These are phyloP conservation scores for Citrus unshiu DNA, from an alignment of 345 rosid genomes.

Conservation along the genomic window DNA sequence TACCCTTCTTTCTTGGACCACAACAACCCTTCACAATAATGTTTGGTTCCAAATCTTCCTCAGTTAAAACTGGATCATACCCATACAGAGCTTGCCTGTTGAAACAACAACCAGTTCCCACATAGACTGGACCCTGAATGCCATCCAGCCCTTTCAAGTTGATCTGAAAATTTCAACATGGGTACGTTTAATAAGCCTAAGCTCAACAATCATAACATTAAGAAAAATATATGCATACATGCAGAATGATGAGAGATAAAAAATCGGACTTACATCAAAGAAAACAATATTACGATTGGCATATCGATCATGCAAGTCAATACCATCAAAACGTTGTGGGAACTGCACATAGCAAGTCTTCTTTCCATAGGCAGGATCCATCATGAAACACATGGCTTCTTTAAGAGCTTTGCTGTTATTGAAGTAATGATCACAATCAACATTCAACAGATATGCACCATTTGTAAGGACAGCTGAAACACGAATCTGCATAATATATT, in stretches of 20 bases:
- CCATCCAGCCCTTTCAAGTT: constrained; percentile 98
- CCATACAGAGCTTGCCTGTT: constrained; percentile 98
- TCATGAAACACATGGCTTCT: constrained; percentile 99
- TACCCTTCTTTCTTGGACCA: constrained; percentile 92
- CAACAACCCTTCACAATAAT: constrained; percentile 95
- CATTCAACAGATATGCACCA: constrained; percentile 97
- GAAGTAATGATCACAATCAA: constrained; percentile 99
- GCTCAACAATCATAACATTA: not conserved
- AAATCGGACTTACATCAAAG: constrained; percentile 74
- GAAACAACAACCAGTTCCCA: constrained; percentile 99
- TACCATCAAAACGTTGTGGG: constrained; percentile 99
- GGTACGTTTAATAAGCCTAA: not conserved
- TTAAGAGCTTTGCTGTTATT: constrained; percentile 96
- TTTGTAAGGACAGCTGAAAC: constrained; percentile 99
- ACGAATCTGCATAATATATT: constrained; percentile 64
- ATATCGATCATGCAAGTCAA: constrained; percentile 99
- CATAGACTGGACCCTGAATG: constrained; percentile 98
- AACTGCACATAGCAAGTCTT: constrained; percentile 98
- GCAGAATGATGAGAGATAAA: constrained; percentile 12
- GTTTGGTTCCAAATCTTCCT: constrained; percentile 93
- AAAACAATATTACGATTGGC: constrained; percentile 98
- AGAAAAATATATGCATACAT: not conserved
- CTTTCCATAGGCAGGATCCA: constrained; percentile 88
- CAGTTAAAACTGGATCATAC: constrained; percentile 94
- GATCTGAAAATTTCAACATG: constrained; percentile 48